A percentile compares a stretch with the other conserved stretches of the same genome.
These are phyloP conservation scores for Lyophyllum atratum DNA, from an alignment of 768 basidiomycete genomes.

Conservation along the genomic window DNA sequence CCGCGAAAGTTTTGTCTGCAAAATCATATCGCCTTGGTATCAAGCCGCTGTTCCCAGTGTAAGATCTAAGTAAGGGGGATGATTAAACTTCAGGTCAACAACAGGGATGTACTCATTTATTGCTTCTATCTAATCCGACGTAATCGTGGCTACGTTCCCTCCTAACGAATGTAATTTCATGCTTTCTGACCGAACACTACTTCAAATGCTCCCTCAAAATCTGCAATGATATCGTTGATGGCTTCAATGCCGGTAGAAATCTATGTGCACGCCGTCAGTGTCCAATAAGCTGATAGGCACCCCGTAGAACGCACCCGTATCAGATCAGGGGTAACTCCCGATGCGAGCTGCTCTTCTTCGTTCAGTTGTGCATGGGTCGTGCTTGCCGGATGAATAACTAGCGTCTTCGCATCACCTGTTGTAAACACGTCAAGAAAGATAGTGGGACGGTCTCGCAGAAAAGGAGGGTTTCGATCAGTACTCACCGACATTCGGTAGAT, in stretches of 20 bases:
- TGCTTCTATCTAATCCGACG: too few relatives aligned
- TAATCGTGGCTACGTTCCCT: too few relatives aligned
- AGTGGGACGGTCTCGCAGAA: neutral
- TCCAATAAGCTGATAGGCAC: neutral
- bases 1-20: too few relatives aligned
- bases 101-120: too few relatives aligned
- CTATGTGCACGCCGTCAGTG: conserved; percentile 7
- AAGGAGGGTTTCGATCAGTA: conserved; percentile 1
- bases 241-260: conserved; percentile 34
- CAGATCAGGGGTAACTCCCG: conserved; percentile 77
- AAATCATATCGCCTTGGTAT: too few relatives aligned
- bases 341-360: conserved; percentile 55
- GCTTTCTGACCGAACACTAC: conserved; percentile 9
- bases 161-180: too few relatives aligned
- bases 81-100: too few relatives aligned
- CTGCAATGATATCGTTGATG: conserved; percentile 39
- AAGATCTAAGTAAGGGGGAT: too few relatives aligned
- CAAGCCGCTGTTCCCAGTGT: too few relatives aligned
- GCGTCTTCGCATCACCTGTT: conserved; percentile 69
- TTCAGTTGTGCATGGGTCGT: conserved; percentile 78
- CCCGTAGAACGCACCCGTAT: conserved; percentile 54
- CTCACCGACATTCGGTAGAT: conserved; percentile 72
- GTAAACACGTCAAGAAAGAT: neutral
- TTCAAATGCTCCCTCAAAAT: conserved; percentile 36
- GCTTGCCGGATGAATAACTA: conserved; percentile 76